phyloP scores from a whole-genome alignment of 441 rosid genomes.

The Melastoma candidum region DNA sequence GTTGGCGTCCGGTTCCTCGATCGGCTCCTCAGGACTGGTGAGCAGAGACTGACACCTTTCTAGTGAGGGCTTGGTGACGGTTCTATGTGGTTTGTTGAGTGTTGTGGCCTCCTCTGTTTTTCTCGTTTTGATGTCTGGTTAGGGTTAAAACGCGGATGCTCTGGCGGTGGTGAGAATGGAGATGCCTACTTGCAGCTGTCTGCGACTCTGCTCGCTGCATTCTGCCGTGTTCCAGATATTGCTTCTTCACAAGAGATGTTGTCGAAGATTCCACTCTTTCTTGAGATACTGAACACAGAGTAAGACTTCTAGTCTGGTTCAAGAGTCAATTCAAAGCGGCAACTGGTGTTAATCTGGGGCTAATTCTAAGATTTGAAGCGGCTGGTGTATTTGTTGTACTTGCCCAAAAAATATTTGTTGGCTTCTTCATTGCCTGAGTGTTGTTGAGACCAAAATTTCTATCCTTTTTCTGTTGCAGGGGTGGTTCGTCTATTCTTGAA shows the following conservation, averaged over 20 bases:
- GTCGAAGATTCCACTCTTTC: conserved; percentile 55
- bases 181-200: conserved; percentile 73
- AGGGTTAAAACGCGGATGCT: conserved; percentile 44
- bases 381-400: no score
- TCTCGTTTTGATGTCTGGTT: conserved; percentile 1
- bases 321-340: no score
- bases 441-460: no score
- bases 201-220: conserved; percentile 63
- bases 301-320: conserved; percentile 22
- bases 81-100: background rate
- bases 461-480: conserved; percentile 25
- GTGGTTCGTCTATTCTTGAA: conserved; percentile 32
- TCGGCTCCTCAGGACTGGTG: conserved; percentile 74
- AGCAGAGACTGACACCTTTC: background rate
- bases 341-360: no score
- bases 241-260: conserved; percentile 67
- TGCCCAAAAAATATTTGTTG: no score
- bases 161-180: conserved; percentile 31
- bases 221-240: conserved; percentile 68
- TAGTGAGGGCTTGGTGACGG: background rate
- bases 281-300: conserved; percentile 48
- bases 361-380: no score
- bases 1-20: conserved; percentile 63
- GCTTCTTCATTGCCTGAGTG: no score
- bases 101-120: background rate